Base-by-base conservation (phyloP, 805 yeast genomes). In the Helenozyma rhizophorensis region DNA sequence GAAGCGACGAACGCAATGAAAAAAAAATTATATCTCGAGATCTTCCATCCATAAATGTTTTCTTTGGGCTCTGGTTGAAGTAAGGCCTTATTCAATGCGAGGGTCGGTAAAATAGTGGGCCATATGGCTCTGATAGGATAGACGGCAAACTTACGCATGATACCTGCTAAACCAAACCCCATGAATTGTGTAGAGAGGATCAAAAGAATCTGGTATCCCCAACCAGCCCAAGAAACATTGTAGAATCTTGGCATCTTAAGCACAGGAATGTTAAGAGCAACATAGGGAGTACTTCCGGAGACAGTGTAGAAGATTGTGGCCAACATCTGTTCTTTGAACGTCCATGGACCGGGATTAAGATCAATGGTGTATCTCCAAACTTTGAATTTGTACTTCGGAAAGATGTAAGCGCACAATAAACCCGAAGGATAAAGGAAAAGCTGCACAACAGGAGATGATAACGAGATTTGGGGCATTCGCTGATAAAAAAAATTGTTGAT, bases 281-380 rank as follows among this genome's bases (percentile, higher is more conserved):
- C 71, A 25, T 36, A 58, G 30, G 50, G 42, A 37, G 48, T 46
- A 27, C 56, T 40, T 22, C 49, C 47, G 28, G 63, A 59, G 18
- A 63, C 61, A 26, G 62, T 51, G 44, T 49, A 60, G 49, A 60
- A 58, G 19, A 67, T 47, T 9, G 85, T 74, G 1, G 80, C 63
- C 35, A 80, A 64, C 78, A 77, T 75, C 51, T 79, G 85, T 46
- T 79, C 84, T 49, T 79, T 79, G 42, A 53, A 63, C 17, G 66
- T 58, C 80, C 83, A 80, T 11, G 81, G 80, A n/a, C 84, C 82
- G 3, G 80, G 81, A 50, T 76, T 76, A 32, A 78, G 51, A 6
- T 42, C 46, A 67, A 60, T 39, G 58, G 45, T 43, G 65, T 58
- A 14, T 48, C 57, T 29, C 76, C 41, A 48, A 29, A 49, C 43